Evolutionary conservation across 176 grass and related monocot species (phyloP), one percentile per base, ranked within the genome.

Genomic region (Zoysia japonica): DNA sequence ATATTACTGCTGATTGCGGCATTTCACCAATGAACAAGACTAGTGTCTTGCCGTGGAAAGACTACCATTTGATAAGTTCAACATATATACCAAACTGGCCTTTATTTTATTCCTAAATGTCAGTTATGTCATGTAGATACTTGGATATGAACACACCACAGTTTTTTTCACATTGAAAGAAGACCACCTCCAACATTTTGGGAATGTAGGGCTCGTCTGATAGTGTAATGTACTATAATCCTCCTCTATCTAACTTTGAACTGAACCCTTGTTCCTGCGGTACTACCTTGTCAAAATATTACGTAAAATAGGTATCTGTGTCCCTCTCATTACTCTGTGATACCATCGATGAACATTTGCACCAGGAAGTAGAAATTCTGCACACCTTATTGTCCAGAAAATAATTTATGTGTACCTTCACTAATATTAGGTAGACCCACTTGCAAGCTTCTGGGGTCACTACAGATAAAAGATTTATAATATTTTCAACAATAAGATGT

Each of bases 341-440:
- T 19, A 57, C 17, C 17, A 57, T 57, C 16, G 7, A 60, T 60
- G 56, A 7, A 28, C 56, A 57, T 57, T 57, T 60, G 2, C 2
- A 8, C 28, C 56, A 28, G 56, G 19, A 10, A 28, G 44, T 43
- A 76, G 63, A 76, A 61, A 61, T 75, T 7, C 13, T 76, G 74
- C n/a, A 62, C 11, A 9, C 43, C 16, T 43, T 57, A 8, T 13
- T 44, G 38, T 5, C 2, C 11, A 47, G 41, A 15, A 8, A 35
- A 15, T 37, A 5, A 51, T 48, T 48, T 70, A 28, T 48, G 9
- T 2, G 5, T 16, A 41, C n/a, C 17, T 60, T 75, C 54, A 46
- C 52, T 15, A 14, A 6, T 75, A 6, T 45, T 20, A 53, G 35
- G 38, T 3, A 0, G 3, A 46, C 9, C 15, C 6, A 39, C 46